phyloP scores from a whole-genome alignment of 2,329 filamentous ascomycete species.

The Chrysoporthe austroafricana region DNA sequence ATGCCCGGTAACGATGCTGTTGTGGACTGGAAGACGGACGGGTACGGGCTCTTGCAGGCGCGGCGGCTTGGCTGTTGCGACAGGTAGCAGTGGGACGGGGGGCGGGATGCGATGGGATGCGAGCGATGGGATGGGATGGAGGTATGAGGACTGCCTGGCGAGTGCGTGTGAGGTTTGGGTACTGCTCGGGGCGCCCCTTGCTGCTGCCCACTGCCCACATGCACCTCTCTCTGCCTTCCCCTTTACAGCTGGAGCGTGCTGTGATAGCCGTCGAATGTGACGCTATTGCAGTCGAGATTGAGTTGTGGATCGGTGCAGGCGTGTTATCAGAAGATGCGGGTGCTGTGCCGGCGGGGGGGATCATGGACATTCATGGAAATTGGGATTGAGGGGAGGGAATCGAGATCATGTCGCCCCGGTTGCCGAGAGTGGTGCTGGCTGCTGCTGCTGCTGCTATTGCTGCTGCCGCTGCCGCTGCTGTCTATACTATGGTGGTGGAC shows the following conservation, averaged over 20 bases:
- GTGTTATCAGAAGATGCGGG: conserved; percentile 13
- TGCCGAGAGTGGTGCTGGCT: neutral
- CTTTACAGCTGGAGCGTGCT: too few relatives aligned
- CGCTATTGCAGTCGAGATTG: conserved; percentile 26
- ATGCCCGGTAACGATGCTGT: conserved; percentile 7
- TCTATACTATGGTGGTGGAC: neutral
- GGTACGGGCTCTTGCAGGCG: neutral
- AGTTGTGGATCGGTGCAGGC: conserved; percentile 24
- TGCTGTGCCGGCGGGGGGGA: conserved; percentile 7
- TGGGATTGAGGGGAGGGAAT: neutral
- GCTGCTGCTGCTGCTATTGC: neutral
- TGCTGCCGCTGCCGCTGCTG: neutral
- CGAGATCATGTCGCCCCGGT: neutral
- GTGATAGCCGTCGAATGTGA: conserved; percentile 21
- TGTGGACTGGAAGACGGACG: neutral
- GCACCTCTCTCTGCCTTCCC: neutral
- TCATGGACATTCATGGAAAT: neutral
- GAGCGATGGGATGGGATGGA: conserved; percentile 7
- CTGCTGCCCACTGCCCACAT: conserved; percentile 17
- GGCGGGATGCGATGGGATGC: conserved; percentile 12
- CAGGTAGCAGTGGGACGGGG: conserved; percentile 12
- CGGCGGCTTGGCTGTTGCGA: conserved; percentile 3
- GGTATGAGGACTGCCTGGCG: conserved; percentile 16
- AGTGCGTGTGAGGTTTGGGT: conserved; percentile 19
- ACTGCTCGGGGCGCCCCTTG: conserved; percentile 21